phyloP scores from a whole-genome alignment of 176 grass and related monocot genomes.

The Thalia dealbata region DNA sequence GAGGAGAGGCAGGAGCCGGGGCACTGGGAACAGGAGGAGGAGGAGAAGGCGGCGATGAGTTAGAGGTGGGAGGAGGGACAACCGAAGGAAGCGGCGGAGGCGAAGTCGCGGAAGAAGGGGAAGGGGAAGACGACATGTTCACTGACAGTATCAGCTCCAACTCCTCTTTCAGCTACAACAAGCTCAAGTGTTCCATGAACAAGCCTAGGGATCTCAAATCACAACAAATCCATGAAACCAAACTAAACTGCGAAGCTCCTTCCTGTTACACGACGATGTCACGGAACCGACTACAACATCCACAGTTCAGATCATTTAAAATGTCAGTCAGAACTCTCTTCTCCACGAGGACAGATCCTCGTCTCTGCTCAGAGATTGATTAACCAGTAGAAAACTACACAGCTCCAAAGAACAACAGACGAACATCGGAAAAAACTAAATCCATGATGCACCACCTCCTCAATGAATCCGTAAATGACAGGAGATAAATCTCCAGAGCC shows the following conservation, averaged over 20 bases:
- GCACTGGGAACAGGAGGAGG: neutral
- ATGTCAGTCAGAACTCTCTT: neutral
- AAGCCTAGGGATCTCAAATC: neutral
- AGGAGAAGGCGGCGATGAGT: neutral
- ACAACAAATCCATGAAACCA: neutral
- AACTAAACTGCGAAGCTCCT: no score
- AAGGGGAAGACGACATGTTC: conserved; percentile 16
- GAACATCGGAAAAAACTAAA: neutral
- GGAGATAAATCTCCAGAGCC: neutral
- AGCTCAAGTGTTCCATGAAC: neutral
- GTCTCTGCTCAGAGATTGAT: neutral
- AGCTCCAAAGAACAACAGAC: neutral
- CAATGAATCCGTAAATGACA: neutral
- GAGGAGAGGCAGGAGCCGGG: neutral
- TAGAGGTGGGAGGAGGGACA: conserved; percentile 23
- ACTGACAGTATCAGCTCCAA: neutral
- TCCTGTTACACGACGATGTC: neutral
- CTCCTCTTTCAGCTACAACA: neutral
- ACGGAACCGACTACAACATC: neutral
- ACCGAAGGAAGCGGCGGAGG: neutral
- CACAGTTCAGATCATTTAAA: neutral
- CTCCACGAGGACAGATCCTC: neutral
- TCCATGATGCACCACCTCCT: neutral
- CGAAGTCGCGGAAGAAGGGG: neutral
- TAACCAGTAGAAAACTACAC: neutral